Percentiles rank a stretch among this genome's conserved stretches.
These are phyloP conservation scores for Torulaspora maleeae DNA, from an alignment of 805 yeast species.

Conservation along the genomic window DNA sequence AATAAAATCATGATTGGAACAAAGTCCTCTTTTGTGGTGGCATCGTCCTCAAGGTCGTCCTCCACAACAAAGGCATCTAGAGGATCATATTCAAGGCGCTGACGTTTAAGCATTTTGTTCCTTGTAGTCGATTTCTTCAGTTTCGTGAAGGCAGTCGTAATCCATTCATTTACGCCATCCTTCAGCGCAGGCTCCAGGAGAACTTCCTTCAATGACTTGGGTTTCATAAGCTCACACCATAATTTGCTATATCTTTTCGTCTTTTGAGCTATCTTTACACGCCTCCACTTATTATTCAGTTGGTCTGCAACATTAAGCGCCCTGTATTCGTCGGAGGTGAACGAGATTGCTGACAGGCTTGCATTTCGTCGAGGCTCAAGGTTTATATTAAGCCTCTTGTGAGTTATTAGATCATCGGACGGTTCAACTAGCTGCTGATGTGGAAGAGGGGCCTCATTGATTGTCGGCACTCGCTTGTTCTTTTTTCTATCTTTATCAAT, in stretches of 20 bases:
- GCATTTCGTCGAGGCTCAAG: not conserved
- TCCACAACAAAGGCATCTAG: conserved; percentile 36
- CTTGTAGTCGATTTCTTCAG: conserved; percentile 36
- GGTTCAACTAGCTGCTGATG: conserved; percentile 14
- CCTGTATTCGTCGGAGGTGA: conserved; percentile 18
- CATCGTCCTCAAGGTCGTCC: conserved; percentile 27
- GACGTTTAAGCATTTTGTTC: conserved; percentile 31
- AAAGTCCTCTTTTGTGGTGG: conserved; percentile 35
- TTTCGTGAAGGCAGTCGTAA: conserved; percentile 32
- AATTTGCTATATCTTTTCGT: conserved; percentile 5
- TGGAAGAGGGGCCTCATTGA: conserved; percentile 26
- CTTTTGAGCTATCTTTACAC: conserved; percentile 5
- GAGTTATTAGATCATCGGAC: conserved; percentile 3
- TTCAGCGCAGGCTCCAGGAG: conserved; percentile 27
- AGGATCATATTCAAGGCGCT: conserved; percentile 21
- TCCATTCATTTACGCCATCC: conserved; percentile 29
- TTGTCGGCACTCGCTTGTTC: conserved; percentile 11
- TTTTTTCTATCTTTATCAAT: not conserved
- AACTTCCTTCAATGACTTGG: conserved; percentile 30
- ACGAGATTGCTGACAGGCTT: not conserved
- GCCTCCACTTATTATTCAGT: not conserved
- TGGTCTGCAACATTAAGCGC: conserved; percentile 12
- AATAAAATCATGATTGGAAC: conserved; percentile 60
- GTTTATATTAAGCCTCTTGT: not conserved
- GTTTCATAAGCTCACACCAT: conserved; percentile 35